phyloP scores from a whole-genome alignment of 1,284 basidiomycete genomes.

The Flammula alnicola region DNA sequence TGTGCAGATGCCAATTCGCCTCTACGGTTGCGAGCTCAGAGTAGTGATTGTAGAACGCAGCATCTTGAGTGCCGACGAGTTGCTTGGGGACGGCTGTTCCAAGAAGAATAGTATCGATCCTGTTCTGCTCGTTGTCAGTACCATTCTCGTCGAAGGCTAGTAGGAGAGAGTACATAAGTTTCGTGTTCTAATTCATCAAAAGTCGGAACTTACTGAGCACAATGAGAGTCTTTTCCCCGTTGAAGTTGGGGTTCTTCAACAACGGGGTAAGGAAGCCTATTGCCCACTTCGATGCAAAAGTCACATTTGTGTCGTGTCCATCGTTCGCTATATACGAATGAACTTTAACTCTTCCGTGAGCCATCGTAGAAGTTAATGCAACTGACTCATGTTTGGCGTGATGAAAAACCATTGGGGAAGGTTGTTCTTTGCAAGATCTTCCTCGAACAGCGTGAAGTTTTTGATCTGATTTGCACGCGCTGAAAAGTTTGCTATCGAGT shows the following conservation, averaged over 20 bases:
- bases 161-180: slow-evolving; percentile 39
- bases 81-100: slow-evolving; percentile 54
- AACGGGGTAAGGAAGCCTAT: slow-evolving; percentile 59
- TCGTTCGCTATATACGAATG: slow-evolving; percentile 39
- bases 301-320: slow-evolving; percentile 63
- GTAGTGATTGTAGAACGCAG: slow-evolving; percentile 70
- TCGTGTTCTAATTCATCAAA: background rate
- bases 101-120: slow-evolving; percentile 52
- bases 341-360: background rate
- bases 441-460: slow-evolving; percentile 67
- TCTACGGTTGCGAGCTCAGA: slow-evolving; percentile 62
- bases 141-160: slow-evolving; percentile 64
- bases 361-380: background rate
- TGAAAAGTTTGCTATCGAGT: slow-evolving; percentile 48
- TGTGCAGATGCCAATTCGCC: slow-evolving; percentile 67
- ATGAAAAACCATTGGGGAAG: slow-evolving; percentile 68
- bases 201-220: slow-evolving; percentile 23
- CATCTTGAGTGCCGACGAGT: slow-evolving; percentile 51
- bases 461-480: slow-evolving; percentile 54
- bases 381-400: slow-evolving; percentile 61
- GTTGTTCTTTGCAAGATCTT: slow-evolving; percentile 53
- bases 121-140: slow-evolving; percentile 50
- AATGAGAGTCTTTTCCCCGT: slow-evolving; percentile 30
- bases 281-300: slow-evolving; percentile 54
- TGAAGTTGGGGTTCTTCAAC: slow-evolving; percentile 38